Evolutionary conservation across 768 basidiomycete genomes (phyloP), one percentile per base, ranked within the genome.

Genomic region (Brasilioporus rufonigricans): DNA sequence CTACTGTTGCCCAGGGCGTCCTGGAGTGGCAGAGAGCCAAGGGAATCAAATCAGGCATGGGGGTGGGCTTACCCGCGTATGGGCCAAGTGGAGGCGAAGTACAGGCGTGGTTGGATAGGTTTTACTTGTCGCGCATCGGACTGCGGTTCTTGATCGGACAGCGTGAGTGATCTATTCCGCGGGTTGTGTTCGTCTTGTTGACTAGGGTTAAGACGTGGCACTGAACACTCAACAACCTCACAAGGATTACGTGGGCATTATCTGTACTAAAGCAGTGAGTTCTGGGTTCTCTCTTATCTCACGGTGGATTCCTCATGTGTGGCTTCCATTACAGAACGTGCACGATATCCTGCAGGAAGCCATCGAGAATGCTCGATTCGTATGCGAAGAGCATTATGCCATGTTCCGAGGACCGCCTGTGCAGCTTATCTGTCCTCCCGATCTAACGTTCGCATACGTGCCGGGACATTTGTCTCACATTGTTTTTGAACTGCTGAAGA

Each of bases 291-390:
- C 36, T 5, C 27, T 29, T 5, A 44, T 7, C 35, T 18, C n/a
- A n/a, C n/a, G n/a, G n/a, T n/a, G n/a, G n/a, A n/a, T n/a, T n/a
- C n/a, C n/a, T n/a, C n/a, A n/a, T n/a, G n/a, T n/a, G n/a, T n/a
- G n/a, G n/a, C 26, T 49, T 19, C 11, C 44, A 24, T 53, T 27
- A 32, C 64, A 91, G 84, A 98, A 94, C 70, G 87, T 99, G 0
- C 93, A 94, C 64, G 94, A 98, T 65, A 97, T 98, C 59, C 87
- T 96, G n/a, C 89, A 92, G 66, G 97, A 99, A 77, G 91, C 96
- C 0, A 98, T 98, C 62, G 96, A 99, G 71, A 98, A 99, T 71
- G 94, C 97, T 7, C 85, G 89, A 18, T 91, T 86, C 66, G 89
- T 91, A 23, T 97, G 95, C 74, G 95, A 97, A 73, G 95, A 98